Conservation (phyloP, 1,139 yeast species). For the Yamadazyma pseudoaaseri region DNA sequence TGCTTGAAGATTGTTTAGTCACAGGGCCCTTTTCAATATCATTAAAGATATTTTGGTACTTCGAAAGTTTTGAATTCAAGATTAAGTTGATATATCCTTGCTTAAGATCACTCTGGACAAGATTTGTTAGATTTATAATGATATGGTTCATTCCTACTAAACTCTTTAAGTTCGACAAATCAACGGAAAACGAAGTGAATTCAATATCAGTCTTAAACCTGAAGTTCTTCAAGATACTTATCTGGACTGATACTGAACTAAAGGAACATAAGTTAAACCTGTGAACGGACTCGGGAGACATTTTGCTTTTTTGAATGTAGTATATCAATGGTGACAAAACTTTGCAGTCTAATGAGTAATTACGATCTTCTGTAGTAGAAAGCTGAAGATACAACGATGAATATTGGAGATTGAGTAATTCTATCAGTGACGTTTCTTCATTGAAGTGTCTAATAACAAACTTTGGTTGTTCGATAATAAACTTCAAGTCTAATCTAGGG, state of each 20-base stretch:
- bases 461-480: conserved; percentile 46
- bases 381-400: conserved; percentile 39
- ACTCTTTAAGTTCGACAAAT: conserved; percentile 31
- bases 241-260: conserved; percentile 21
- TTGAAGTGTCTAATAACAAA: conserved; percentile 32
- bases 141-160: conserved; percentile 33
- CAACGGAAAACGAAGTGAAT: conserved; percentile 21
- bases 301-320: conserved; percentile 26
- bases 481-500: conserved; percentile 40
- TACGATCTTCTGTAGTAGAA: conserved; percentile 32
- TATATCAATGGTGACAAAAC: conserved; percentile 32
- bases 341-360: conserved; percentile 37
- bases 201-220: conserved; percentile 24
- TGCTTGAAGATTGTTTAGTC: background rate
- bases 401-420: conserved; percentile 35
- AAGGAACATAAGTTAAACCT: conserved; percentile 21
- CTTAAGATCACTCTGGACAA: conserved; percentile 26
- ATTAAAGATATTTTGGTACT: conserved; percentile 8
- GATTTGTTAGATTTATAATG: conserved; percentile 25
- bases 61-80: conserved; percentile 26
- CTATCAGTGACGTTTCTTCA: conserved; percentile 18
- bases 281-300: conserved; percentile 2
- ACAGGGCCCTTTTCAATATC: background rate
- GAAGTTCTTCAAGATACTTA: conserved; percentile 32
- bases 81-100: conserved; percentile 29